Evolutionary conservation across 2,329 filamentous ascomycete genomes (phyloP), one percentile per base, ranked within the genome.

Genomic region (Xylariaceae sp.): DNA sequence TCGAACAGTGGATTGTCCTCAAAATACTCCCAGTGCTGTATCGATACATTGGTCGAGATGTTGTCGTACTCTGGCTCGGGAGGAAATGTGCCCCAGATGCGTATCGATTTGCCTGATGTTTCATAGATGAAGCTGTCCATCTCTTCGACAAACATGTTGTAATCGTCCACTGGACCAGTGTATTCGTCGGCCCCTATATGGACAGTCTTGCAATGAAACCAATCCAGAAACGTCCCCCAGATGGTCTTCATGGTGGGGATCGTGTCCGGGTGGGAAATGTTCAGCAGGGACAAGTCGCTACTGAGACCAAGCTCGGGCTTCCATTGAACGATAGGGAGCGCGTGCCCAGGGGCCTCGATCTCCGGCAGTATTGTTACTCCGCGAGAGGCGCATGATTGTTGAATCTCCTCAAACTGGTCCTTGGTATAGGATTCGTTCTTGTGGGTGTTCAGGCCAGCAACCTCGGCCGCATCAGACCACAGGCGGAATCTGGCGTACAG

Each of bases 321-420:
- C 73, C 74, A 78, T 44, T 77, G 72, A 1, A 68, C 68, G 16
- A 78, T 64, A 5, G 65, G 64, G 1, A 78, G 53, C 1, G 68
- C 65, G 39, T 79, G 75, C 0, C 73, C 74, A 0, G 75, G 74
- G 1, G 71, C 63, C 47, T 79, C 75, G 16, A 78, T 74, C 48
- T 78, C 75, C 0, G 74, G 73, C 4, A 77, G 60, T 1, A 79
- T 56, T 1, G 73, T 75, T 1, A 79, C 66, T 4, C 75, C 75
- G 4, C 72, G 61, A 1, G 61, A 53, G 0, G 65, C 72, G 40
- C 75, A 78, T 25, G 61, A 56, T 0, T 50, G 44, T 43, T 78
- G 71, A 5, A 79, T 62, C 1, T 63, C 53, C 14, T 72, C 67
- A 39, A 74, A 75, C 5, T 72, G 62, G 0, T 55, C 50, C 5